These are phyloP conservation scores for Saitozyma sp. DNA, from an alignment of 768 basidiomycete genomes.

Conservation along the genomic window DNA sequence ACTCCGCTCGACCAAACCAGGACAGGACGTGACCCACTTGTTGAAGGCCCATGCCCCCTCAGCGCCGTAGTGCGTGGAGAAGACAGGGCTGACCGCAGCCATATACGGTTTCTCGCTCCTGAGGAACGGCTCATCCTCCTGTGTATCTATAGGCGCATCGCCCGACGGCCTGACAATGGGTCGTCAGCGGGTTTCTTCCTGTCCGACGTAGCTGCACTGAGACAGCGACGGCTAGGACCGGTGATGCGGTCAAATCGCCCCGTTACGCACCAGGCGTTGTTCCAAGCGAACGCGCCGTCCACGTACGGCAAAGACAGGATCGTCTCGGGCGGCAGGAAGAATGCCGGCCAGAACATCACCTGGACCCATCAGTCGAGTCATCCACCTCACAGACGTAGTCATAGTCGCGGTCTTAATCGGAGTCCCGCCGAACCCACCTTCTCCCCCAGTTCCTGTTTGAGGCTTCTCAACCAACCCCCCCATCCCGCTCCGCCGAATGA, in stretches of 20 bases:
- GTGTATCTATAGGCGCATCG: slow-evolving; percentile 24
- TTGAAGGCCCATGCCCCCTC: slow-evolving; percentile 49
- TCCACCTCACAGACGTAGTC: no score
- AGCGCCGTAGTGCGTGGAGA: slow-evolving; percentile 53
- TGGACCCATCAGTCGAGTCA: slow-evolving; percentile 6
- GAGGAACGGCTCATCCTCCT: slow-evolving; percentile 44
- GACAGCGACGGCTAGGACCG: neutral
- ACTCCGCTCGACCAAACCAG: neutral
- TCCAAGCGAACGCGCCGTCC: slow-evolving; percentile 51
- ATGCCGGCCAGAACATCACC: slow-evolving; percentile 52
- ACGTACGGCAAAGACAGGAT: slow-evolving; percentile 37
- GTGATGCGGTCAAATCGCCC: neutral
- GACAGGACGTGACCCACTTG: slow-evolving; percentile 34
- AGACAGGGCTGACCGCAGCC: slow-evolving; percentile 50
- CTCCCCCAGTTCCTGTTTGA: slow-evolving; percentile 22
- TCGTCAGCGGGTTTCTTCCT: neutral
- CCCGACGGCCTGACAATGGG: slow-evolving; percentile 27
- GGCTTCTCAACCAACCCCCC: slow-evolving; percentile 28
- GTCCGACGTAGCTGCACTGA: neutral
- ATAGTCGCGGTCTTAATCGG: no score
- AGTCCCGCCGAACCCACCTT: slow-evolving; percentile 27
- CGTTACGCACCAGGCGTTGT: slow-evolving; percentile 46
- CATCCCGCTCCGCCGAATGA: slow-evolving; percentile 43
- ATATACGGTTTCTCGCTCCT: slow-evolving; percentile 48
- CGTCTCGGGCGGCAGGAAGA: slow-evolving; percentile 50